phyloP scores from a whole-genome alignment of 345 rosid genomes.

The Raphanus sativus region DNA sequence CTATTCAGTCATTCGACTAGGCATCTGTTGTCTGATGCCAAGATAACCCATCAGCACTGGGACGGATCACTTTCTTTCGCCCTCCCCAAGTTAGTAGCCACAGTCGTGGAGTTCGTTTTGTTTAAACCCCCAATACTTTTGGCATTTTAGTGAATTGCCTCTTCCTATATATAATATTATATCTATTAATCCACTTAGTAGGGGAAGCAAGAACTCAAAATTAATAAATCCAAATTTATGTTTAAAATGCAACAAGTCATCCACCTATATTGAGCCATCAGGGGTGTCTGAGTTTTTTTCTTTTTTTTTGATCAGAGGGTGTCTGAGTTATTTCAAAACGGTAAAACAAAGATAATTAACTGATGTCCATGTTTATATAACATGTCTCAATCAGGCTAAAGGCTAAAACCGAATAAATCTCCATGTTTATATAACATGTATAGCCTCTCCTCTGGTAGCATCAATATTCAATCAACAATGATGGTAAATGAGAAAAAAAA shows the following conservation, averaged over 20 bases:
- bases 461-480: conserved; percentile 25
- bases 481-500: neutral
- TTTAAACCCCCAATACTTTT: neutral
- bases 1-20: conserved; percentile 3
- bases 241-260: neutral
- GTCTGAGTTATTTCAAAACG: neutral
- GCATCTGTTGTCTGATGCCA: neutral
- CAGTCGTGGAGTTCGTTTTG: neutral
- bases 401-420: conserved; percentile 16
- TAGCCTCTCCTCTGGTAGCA: conserved; percentile 21
- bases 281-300: too few relatives aligned
- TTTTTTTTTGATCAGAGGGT: too few relatives aligned
- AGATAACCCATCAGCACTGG: conserved; percentile 7
- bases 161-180: neutral
- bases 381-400: neutral
- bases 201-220: neutral
- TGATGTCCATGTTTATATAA: neutral
- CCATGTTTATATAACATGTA: conserved; percentile 21
- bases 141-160: conserved; percentile 3
- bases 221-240: neutral
- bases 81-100: conserved; percentile 11
- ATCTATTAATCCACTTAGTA: neutral
- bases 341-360: neutral
- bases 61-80: neutral
- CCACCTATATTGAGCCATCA: neutral